phyloP scores from a whole-genome alignment of 192 early-diverging fungal genomes.

The Entophlyctis luteolus region DNA sequence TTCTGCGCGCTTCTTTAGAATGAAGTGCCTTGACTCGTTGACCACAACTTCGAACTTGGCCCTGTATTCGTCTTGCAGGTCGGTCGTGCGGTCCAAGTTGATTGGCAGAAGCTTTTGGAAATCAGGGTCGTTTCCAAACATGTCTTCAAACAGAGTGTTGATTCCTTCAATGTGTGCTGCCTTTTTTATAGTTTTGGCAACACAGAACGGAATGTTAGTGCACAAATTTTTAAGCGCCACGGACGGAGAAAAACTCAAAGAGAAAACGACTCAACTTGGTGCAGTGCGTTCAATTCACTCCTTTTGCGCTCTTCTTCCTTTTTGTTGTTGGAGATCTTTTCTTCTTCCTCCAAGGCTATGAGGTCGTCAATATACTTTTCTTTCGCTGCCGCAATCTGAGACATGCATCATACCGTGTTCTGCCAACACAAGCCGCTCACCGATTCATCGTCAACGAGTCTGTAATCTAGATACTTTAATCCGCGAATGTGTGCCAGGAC shows the following conservation, averaged over 20 bases:
- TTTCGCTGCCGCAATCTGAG: conserved; percentile 45
- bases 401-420: background rate
- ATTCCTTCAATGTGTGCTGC: conserved; percentile 51
- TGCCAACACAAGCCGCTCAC: conserved; percentile 11
- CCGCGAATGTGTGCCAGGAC: conserved; percentile 53
- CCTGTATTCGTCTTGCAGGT: conserved; percentile 51
- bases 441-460: conserved; percentile 54
- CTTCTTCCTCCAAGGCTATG: conserved; percentile 62
- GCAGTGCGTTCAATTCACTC: conserved; percentile 38
- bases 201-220: background rate
- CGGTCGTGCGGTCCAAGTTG: conserved; percentile 39
- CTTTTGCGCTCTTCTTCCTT: conserved; percentile 38
- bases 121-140: conserved; percentile 57
- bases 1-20: conserved; percentile 44
- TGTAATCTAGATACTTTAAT: conserved; percentile 60
- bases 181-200: conserved; percentile 14
- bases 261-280: conserved; percentile 32
- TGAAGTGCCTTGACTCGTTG: conserved; percentile 49
- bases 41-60: conserved; percentile 57
- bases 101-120: conserved; percentile 44
- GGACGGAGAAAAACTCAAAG: conserved; percentile 1
- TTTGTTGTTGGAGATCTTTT: conserved; percentile 45
- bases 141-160: conserved; percentile 49
- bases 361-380: conserved; percentile 63
- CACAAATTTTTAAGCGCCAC: background rate